A percentile compares a stretch with the other conserved stretches of the same genome.
These are phyloP conservation scores for Cercophora sp. DNA, from an alignment of 495 filamentous ascomycete genomes.

Conservation along the genomic window DNA sequence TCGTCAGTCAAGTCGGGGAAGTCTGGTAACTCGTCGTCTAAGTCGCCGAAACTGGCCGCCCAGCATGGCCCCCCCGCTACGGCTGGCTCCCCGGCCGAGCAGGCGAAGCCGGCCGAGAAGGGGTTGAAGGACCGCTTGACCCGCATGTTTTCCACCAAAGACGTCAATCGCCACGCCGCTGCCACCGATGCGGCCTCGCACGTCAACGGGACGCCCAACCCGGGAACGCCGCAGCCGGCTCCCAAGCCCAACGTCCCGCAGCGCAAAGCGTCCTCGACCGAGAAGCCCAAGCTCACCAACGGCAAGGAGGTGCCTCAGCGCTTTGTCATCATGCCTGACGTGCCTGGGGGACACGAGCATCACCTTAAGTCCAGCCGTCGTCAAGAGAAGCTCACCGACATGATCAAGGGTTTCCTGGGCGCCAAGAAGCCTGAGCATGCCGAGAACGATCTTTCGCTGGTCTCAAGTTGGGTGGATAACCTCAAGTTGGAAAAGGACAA, in stretches of 20 bases:
- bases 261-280: slow-evolving; percentile 30
- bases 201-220: slow-evolving; percentile 5
- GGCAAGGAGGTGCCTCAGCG: slow-evolving; percentile 35
- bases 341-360: slow-evolving; percentile 71
- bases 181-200: slow-evolving; percentile 20
- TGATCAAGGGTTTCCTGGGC: slow-evolving; percentile 79
- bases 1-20: slow-evolving; percentile 46
- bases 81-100: slow-evolving; percentile 22
- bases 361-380: slow-evolving; percentile 80
- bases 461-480: slow-evolving; percentile 95
- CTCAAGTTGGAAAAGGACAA: slow-evolving; percentile 82
- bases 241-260: slow-evolving; percentile 21
- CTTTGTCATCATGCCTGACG: slow-evolving; percentile 38
- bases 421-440: slow-evolving; percentile 71
- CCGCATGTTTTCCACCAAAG: slow-evolving; percentile 50
- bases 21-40: slow-evolving; percentile 19
- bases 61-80: slow-evolving; percentile 34
- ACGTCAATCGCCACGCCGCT: slow-evolving; percentile 25
- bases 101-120: slow-evolving; percentile 39
- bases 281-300: slow-evolving; percentile 26
- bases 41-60: slow-evolving; percentile 37
- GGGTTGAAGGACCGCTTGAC: slow-evolving; percentile 45
- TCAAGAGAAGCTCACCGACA: slow-evolving; percentile 92
- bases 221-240: slow-evolving; percentile 14
- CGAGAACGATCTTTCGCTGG: slow-evolving; percentile 84